phyloP scores from a whole-genome alignment of 2,329 filamentous ascomycete species.

The Alternaria viburni region DNA sequence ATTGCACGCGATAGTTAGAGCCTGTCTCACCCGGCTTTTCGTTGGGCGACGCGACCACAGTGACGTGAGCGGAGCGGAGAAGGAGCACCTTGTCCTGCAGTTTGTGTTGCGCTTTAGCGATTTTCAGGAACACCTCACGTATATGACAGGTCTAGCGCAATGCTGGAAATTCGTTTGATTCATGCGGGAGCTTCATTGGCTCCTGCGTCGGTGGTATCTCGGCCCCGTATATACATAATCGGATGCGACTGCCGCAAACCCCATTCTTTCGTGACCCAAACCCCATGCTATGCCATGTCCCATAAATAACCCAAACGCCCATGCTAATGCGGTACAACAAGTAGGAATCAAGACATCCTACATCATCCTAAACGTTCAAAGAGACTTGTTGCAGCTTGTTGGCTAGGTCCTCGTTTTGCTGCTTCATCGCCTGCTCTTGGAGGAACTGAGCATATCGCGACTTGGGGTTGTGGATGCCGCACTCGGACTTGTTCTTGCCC shows the following conservation, averaged over 20 bases:
- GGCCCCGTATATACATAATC: slow-evolving; percentile 24
- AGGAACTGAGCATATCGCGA: slow-evolving; percentile 90
- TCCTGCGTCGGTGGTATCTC: slow-evolving; percentile 29
- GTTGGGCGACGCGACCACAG: not conserved
- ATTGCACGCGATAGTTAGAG: slow-evolving; percentile 43
- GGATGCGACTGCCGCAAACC: slow-evolving; percentile 9
- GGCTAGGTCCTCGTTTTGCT: slow-evolving; percentile 44
- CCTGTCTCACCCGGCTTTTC: slow-evolving; percentile 8
- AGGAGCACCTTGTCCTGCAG: not conserved
- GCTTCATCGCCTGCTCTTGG: slow-evolving; percentile 72
- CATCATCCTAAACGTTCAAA: slow-evolving; percentile 26
- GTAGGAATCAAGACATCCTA: not conserved
- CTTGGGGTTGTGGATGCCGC: slow-evolving; percentile 97
- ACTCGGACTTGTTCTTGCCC: slow-evolving; percentile 94
- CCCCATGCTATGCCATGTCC: slow-evolving; percentile 16
- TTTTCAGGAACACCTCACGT: slow-evolving; percentile 4
- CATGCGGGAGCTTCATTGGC: slow-evolving; percentile 16
- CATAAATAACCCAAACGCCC: slow-evolving; percentile 44
- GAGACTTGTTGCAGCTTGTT: slow-evolving; percentile 40
- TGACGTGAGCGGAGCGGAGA: slow-evolving; percentile 17
- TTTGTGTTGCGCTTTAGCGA: not conserved
- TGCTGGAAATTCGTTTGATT: slow-evolving; percentile 11
- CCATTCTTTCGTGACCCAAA: slow-evolving; percentile 6
- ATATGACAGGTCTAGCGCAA: not conserved
- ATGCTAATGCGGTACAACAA: slow-evolving; percentile 30